Base-by-base conservation (phyloP, 148 eudicot genomes). In the Rhododendron simsii region DNA sequence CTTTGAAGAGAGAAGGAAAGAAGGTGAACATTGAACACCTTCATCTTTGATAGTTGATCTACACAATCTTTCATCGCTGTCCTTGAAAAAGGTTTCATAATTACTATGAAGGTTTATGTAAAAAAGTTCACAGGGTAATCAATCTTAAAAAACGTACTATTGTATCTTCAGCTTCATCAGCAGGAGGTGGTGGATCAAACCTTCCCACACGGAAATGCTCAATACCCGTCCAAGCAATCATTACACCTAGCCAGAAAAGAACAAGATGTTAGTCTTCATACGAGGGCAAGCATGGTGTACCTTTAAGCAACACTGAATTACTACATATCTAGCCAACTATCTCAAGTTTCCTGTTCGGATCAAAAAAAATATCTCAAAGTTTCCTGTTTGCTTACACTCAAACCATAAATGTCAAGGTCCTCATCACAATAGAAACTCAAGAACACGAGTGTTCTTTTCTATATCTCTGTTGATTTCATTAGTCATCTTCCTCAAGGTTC, bases 171-270 rank as follows among this genome's bases (percentile, higher is more conserved):
- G 95, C 93, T 90, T 97, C 98, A 88, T 91, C 78, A 28, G 88
- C 89, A 81, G 96, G 95, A 59, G 99, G 99, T 10, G 98, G 98
- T 45, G 98, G 98, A 89, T 97, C 99, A 88, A 92, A 97, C 90
- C 99, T 92, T 87, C 99, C 99, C 86, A 92, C 84, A 16, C 93
- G 91, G 83, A 97, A 95, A 89, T 97, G 93, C 91, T 97, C 99
- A 81, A 94, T 91, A 85, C 98, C 99, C 30, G 99, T 91, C 99
- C 99, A 97, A 82, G 99, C 99, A 87, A 97, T 87, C 99, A 97
- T 97, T 84, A 95, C 98, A 79, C 99, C 99, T 97, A 86, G 83
- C 81, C 84, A 89, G 48, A 44, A 84, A 81, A 87, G 13, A 81
- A 15, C 35, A 81, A 61, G 45, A 85, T 61, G 80, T 88, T 33